Evolutionary conservation across 805 yeast species (phyloP), one percentile per base, ranked within the genome.

Genomic region (Spathaspora sp.): DNA sequence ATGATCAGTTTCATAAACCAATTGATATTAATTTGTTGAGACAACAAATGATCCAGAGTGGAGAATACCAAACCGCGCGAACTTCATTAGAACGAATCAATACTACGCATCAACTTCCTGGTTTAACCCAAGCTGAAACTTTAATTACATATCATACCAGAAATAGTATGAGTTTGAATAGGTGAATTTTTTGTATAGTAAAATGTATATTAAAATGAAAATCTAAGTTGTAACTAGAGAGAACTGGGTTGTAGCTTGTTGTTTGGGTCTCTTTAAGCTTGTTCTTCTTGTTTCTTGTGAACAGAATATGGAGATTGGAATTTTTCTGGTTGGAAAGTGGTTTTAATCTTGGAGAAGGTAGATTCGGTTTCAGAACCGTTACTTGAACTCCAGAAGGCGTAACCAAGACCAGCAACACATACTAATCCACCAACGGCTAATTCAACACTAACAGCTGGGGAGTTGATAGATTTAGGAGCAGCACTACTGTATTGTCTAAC

Each of bases 71-170:
- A 43, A 61, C 70, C 12, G 62, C 65, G 2, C 55, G 72, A 46
- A 63, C 59, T 46, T 73, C 77, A 2, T 63, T 77, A 47, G 71
- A 71, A 18, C 63, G 79, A 56, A 66, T 77, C 31, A 60, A 66
- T 43, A 73, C 81, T 5, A 69, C 79, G 4, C 81, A 76, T 52
- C 77, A 75, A 26, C 61, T 78, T 42, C 80, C 80, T 0, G 82
- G 82, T 9, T 66, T 78, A 48, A 72, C 79, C 1, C 77, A 75
- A 51, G 82, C 81, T 7, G 80, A 76, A 57, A 72, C 77, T 4
- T 66, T 78, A 47, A 60, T 78, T 48, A 68, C 75, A 11, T 72
- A 71, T 51, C 78, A 75, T 53, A 67, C 75, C 6, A 61, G 78
- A 54, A 69, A 67, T 49, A 72, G 77, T 55, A 66, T 71, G 42